Evolutionary conservation across 805 yeast genomes (phyloP).

Genomic region (Teunomyces aglyptinius): DNA sequence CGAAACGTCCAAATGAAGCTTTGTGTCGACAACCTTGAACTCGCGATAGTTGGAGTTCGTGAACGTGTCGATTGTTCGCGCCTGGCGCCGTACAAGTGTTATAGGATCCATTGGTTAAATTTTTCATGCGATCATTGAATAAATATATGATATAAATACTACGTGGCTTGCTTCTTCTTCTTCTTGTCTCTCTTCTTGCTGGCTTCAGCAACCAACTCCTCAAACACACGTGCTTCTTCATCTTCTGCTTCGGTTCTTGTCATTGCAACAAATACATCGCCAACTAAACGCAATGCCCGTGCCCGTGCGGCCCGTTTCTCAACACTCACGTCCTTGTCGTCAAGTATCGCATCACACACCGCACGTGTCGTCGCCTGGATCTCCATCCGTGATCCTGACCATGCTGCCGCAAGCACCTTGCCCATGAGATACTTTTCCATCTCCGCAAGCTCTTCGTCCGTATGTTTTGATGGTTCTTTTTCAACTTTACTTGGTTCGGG

Average conservation of each 20-base stretch:
- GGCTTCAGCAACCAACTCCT: conserved; percentile 59
- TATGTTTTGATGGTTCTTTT: conserved; percentile 37
- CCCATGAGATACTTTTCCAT: conserved; percentile 75
- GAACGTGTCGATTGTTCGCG: conserved; percentile 19
- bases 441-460: conserved; percentile 63
- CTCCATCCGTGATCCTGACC: conserved; percentile 80
- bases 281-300: conserved; percentile 57
- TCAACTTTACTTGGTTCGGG: conserved; percentile 8
- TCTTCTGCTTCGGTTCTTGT: conserved; percentile 67
- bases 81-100: not conserved
- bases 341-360: conserved; percentile 65
- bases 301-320: conserved; percentile 58
- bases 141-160: not conserved
- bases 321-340: conserved; percentile 52
- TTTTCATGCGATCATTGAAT: not conserved
- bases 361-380: conserved; percentile 68
- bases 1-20: conserved; percentile 49
- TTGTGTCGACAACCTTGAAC: conserved; percentile 53
- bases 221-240: conserved; percentile 75
- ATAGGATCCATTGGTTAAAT: not conserved
- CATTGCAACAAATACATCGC: conserved; percentile 57
- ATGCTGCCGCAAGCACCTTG: conserved; percentile 77
- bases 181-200: conserved; percentile 41
- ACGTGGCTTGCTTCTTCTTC: conserved; percentile 11
- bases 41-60: conserved; percentile 57